Evolutionary conservation across 306 rosid species (phyloP), one percentile per base, ranked within the genome.

Genomic region (Astragalus membranaceus): DNA sequence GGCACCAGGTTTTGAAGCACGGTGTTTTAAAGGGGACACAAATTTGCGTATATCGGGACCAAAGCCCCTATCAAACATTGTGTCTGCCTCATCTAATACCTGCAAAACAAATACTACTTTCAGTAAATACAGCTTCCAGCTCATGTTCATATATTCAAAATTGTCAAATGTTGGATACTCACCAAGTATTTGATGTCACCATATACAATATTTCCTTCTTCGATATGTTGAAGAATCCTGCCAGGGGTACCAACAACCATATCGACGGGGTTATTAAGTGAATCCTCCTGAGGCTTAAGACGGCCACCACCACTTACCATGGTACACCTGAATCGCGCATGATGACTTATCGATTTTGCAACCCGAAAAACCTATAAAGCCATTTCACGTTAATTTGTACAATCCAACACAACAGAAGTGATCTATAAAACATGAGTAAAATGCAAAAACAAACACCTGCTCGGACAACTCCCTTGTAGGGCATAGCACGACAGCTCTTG

Each of bases 1-100:
- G 43, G 87, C 88, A 69, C 82, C 88, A 46, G 88, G 77, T 70
- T 85, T 88, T 7, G 89, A 78, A 29, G 88, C 80, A 30, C 97
- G 99, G 52, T 76, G 67, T 37, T 85, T 91, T 78, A 91, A 70
- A 30, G 99, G 97, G 61, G 58, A 86, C 32, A 94, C 70, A 77
- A 94, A 91, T 82, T 94, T 91, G 73, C 83, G 89, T 56, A 94
- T 94, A 70, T 94, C 99, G 35, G 99, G 99, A 70, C 97, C 97
- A 88, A 94, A 91, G 39, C 97, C 99, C 57, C 84, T 89, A 86
- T 94, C 99, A 83, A 94, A 94, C 99, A 91, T 94, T 20, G 97
- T 91, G 82, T 94, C 97, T 23, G 97, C 99, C 85, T 94, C 99
- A 72, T 94, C 99, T 78, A 94, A 83, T 55, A 94, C 96, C 99